Conservation (phyloP, 2,329 filamentous ascomycete species). For the Chaetomium sp. region DNA sequence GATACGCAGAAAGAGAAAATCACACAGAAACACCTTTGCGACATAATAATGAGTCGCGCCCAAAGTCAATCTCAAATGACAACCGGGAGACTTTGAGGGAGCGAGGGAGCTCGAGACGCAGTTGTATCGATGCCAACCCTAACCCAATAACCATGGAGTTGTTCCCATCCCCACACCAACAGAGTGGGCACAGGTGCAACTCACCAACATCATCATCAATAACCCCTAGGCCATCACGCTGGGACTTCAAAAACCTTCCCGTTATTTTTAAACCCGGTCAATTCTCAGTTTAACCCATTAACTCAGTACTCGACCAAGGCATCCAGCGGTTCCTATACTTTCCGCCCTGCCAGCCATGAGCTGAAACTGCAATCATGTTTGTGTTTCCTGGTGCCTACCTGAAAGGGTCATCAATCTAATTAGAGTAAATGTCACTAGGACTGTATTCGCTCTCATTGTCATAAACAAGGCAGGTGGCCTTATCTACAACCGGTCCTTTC, state of each 20-base stretch:
- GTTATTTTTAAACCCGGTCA: neutral
- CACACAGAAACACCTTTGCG: neutral
- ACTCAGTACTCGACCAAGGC: too few species aligned
- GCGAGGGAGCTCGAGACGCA: too few species aligned
- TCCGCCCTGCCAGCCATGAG: slow-evolving; percentile 13
- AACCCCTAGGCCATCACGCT: neutral
- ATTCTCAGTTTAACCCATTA: neutral
- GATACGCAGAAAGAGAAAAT: neutral
- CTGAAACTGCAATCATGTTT: slow-evolving; percentile 31
- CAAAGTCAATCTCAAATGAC: neutral
- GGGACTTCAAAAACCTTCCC: neutral
- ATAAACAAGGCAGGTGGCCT: slow-evolving; percentile 98
- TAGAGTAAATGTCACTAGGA: slow-evolving; percentile 59
- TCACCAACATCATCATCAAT: neutral
- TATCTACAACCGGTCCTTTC: slow-evolving; percentile 94
- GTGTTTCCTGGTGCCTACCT: slow-evolving; percentile 10
- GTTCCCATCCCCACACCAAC: neutral
- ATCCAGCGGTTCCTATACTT: too few species aligned
- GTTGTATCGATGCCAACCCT: neutral
- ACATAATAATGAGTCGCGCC: neutral
- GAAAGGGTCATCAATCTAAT: neutral
- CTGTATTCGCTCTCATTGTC: slow-evolving; percentile 91
- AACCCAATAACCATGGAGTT: neutral
- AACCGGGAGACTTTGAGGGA: neutral
- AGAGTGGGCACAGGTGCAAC: neutral